phyloP scores from a whole-genome alignment of 176 grass and related monocot genomes.

The Bromus sterilis region DNA sequence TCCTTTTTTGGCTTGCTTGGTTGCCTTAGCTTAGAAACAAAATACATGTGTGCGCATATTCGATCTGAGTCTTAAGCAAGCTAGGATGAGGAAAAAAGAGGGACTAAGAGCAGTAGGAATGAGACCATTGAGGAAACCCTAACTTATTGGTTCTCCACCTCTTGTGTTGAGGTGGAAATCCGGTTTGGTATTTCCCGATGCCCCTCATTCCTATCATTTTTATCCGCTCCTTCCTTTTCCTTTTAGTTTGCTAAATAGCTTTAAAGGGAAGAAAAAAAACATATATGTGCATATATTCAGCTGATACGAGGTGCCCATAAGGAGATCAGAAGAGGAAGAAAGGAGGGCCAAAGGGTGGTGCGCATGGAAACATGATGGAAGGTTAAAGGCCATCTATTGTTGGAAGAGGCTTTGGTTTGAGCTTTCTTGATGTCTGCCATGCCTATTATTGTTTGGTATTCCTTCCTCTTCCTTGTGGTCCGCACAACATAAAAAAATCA shows the following conservation, averaged over 20 bases:
- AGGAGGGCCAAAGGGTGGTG: constrained; percentile 13
- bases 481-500: too few relatives aligned
- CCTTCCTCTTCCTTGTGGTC: too few relatives aligned
- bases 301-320: background rate
- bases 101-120: constrained; percentile 16
- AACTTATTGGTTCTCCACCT: background rate
- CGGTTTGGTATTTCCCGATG: constrained; percentile 5
- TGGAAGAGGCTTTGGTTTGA: background rate
- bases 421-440: constrained; percentile 23
- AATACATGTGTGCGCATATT: background rate
- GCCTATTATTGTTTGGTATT: constrained; percentile 2
- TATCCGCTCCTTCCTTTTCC: background rate
- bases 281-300: background rate
- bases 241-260: background rate
- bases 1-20: background rate
- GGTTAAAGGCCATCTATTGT: background rate
- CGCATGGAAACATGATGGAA: constrained; percentile 20
- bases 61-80: background rate
- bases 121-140: constrained; percentile 2
- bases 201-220: background rate
- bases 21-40: background rate
- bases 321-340: constrained; percentile 6
- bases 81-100: background rate
- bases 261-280: background rate
- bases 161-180: background rate